Evolutionary conservation across 805 yeast genomes (phyloP), one percentile per base, ranked within the genome.

Genomic region (Cyberlindnera petersonii): DNA sequence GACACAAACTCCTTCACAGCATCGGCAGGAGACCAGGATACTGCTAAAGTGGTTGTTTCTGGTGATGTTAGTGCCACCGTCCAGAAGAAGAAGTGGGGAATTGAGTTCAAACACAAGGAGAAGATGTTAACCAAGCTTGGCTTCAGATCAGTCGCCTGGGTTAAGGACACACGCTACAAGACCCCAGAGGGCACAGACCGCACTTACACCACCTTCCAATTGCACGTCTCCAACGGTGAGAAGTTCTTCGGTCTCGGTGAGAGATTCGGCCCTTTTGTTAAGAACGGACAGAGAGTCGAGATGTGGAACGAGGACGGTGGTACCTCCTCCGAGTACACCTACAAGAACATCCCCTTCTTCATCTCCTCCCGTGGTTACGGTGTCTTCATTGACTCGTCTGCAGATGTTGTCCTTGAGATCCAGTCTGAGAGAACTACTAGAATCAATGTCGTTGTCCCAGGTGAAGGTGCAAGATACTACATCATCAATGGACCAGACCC

Each of bases 261-360:
- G 35, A 41, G 54, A 39, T 49, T 49, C 17, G 54, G 54, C n/a
- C 50, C 54, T 5, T 48, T 30, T 30, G 49, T 49, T 14, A 49
- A 49, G 35, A 49, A 49, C 31, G 54, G 54, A 9, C 54, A 49
- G 38, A 43, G 50, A 33, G 54, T 49, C 5, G 50, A 49, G 38
- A 45, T 42, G 40, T 49, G 54, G 54, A 49, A 49, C 23, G 52
- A 47, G 27, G 54, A 49, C 26, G 54, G 54, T 37, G 54, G 54
- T 28, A 49, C 54, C 8, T 47, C 50, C 4, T 47, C 52, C 2
- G 54, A 49, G 43, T 44, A 34, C 42, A 39, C 54, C 13, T 49
- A 49, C 32, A 49, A 49, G 42, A 49, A 44, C 35, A 37, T 49
- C 23, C 54, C 54, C 21, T 49, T 49, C 39, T 47, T 40, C 33